These are phyloP conservation scores for Kluyveromyces sp. DNA, from an alignment of 1,139 yeast genomes.

Conservation along the genomic window DNA sequence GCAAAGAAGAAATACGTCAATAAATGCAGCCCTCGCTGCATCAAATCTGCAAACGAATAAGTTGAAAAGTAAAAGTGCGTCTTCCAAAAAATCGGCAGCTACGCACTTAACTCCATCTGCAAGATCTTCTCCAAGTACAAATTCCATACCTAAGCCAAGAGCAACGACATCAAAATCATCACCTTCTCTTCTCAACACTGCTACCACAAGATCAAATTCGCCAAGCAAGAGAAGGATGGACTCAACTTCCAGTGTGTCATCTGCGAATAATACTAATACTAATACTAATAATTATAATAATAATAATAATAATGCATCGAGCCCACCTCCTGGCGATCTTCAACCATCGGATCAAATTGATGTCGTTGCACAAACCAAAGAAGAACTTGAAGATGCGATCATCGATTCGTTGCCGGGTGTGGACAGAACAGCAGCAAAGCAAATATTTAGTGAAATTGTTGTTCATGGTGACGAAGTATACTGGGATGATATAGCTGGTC, in stretches of 20 bases:
- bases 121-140: slow-evolving; percentile 3
- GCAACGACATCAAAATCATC: slow-evolving; percentile 10
- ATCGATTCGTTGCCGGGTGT: slow-evolving; percentile 36
- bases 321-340: neutral
- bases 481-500: slow-evolving; percentile 96
- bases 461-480: slow-evolving; percentile 92
- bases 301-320: neutral
- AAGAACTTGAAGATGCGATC: slow-evolving; percentile 32
- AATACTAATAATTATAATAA: too few species aligned
- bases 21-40: slow-evolving; percentile 5
- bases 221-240: slow-evolving; percentile 25
- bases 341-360: slow-evolving; percentile 9
- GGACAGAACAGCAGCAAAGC: slow-evolving; percentile 67
- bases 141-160: slow-evolving; percentile 1
- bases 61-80: neutral
- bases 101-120: neutral
- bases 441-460: slow-evolving; percentile 83
- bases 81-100: neutral
- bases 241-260: too few species aligned
- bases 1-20: slow-evolving; percentile 1
- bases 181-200: slow-evolving; percentile 2
- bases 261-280: too few species aligned
- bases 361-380: slow-evolving; percentile 14
- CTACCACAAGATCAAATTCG: slow-evolving; percentile 10
- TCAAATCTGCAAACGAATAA: slow-evolving; percentile 3